Evolutionary conservation across 805 yeast genomes (phyloP).

Genomic region (Teunomyces atbi): DNA sequence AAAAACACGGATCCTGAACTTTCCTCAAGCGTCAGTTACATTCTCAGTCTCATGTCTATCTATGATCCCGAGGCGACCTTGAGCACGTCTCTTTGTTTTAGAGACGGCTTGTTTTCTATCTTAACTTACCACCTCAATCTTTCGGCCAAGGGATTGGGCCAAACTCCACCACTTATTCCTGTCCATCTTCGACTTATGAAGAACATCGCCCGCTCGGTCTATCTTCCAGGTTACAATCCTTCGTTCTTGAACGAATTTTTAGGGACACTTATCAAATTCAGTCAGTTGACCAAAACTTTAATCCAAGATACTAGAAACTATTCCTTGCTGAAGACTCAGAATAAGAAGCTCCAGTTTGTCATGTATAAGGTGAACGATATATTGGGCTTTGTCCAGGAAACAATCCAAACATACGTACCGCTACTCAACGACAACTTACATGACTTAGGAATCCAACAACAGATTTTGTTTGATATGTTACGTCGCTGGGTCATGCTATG

Average conservation of each 20-base stretch:
- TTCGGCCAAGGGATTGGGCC: constrained; percentile 9
- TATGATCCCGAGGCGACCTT: constrained; percentile 44
- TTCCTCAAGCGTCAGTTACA: constrained; percentile 35
- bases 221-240: constrained; percentile 36
- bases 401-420: constrained; percentile 29
- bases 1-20: constrained; percentile 27
- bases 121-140: constrained; percentile 25
- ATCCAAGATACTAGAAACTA: neutral
- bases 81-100: constrained; percentile 35
- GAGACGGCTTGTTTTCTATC: constrained; percentile 40
- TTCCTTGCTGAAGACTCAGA: neutral
- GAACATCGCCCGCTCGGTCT: constrained; percentile 32
- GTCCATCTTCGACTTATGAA: constrained; percentile 34
- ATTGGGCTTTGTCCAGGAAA: constrained; percentile 19
- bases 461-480: constrained; percentile 32
- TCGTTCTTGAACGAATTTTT: constrained; percentile 29
- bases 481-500: constrained; percentile 34
- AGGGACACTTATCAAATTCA: constrained; percentile 23
- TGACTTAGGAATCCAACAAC: constrained; percentile 31
- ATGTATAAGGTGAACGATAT: constrained; percentile 23
- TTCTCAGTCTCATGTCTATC: constrained; percentile 39
- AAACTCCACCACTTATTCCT: constrained; percentile 20
- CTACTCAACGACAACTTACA: constrained; percentile 19
- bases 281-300: constrained; percentile 8
- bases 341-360: constrained; percentile 12